These are phyloP conservation scores for Stipa capillata DNA, from an alignment of 176 grass and related monocot species.

Conservation along the genomic window DNA sequence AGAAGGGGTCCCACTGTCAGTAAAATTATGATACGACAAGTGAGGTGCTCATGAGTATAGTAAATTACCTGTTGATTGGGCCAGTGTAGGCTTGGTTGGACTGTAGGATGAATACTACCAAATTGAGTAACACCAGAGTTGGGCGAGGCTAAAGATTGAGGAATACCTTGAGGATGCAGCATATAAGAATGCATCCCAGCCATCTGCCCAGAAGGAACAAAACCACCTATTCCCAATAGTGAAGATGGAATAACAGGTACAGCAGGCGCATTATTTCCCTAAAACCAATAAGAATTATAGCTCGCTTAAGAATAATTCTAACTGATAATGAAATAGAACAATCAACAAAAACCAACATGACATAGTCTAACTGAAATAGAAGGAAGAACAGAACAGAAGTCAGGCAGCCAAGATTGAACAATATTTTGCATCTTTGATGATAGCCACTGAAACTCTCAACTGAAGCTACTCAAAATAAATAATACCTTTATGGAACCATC, in stretches of 20 bases:
- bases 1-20: not conserved
- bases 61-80: slow-evolving; percentile 41
- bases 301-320: not conserved
- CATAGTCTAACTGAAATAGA: not conserved
- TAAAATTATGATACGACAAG: not conserved
- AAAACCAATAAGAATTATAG: slow-evolving; percentile 2
- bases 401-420: not conserved
- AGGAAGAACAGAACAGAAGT: not conserved
- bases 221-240: slow-evolving; percentile 46
- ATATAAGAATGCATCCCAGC: slow-evolving; percentile 48
- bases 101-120: slow-evolving; percentile 27
- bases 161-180: slow-evolving; percentile 53
- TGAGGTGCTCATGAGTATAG: not conserved
- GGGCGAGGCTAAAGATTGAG: slow-evolving; percentile 32
- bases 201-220: slow-evolving; percentile 49
- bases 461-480: slow-evolving; percentile 9
- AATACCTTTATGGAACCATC: slow-evolving; percentile 64
- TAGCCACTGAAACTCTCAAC: not conserved
- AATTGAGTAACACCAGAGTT: slow-evolving; percentile 46
- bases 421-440: not conserved
- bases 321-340: not conserved
- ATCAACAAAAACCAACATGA: not conserved
- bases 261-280: slow-evolving; percentile 39
- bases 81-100: slow-evolving; percentile 35
- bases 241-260: slow-evolving; percentile 48